Evolutionary conservation across 805 yeast species (phyloP), one percentile per base, ranked within the genome.

Genomic region (Wickerhamiella vanderwaltii): DNA sequence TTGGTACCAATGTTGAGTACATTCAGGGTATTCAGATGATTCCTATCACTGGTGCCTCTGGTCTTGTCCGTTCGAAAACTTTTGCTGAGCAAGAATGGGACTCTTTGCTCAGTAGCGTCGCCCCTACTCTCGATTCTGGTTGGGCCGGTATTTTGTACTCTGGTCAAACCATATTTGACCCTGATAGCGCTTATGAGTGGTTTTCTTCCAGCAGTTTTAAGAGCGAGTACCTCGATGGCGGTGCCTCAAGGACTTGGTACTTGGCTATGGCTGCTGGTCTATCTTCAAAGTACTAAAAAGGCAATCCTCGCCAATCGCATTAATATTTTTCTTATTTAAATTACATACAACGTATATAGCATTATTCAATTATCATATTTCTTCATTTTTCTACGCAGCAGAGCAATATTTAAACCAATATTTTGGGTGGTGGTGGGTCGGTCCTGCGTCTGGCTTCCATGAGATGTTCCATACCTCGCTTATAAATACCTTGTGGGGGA

Each of bases 161-260:
- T 37, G 84, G 86, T 56, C 66, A 70, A 42, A 95, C 94, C 0
- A 62, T 87, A 15, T 72, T 61, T 52, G 82, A 86, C 54, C 87
- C 95, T 1, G 50, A 57, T 26, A 43, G 68, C 1, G 68, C 93
- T 0, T 84, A 75, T 55, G 49, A 61, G 2, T 85, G 73, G 60
- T 84, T 83, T 56, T 56, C 77, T 1, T 55, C 71, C 25, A 50
- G 64, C 5, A 63, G 62, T 43, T 86, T 83, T 69, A 55, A 65
- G 34, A 62, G 64, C n/a, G 52, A 58, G 3, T 70, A 68, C 48
- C 71, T 87, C 36, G 96, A 87, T 53, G 73, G 73, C 44, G 96
- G 96, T 2, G 88, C 85, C 68, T 77, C 88, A 20, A 64, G 77
- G 47, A 79, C 95, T 0, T 86, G 95, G 94, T 77, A 87, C 9